Evolutionary conservation across 2,329 filamentous ascomycete genomes (phyloP).

Genomic region (Arthroderma sp.): DNA sequence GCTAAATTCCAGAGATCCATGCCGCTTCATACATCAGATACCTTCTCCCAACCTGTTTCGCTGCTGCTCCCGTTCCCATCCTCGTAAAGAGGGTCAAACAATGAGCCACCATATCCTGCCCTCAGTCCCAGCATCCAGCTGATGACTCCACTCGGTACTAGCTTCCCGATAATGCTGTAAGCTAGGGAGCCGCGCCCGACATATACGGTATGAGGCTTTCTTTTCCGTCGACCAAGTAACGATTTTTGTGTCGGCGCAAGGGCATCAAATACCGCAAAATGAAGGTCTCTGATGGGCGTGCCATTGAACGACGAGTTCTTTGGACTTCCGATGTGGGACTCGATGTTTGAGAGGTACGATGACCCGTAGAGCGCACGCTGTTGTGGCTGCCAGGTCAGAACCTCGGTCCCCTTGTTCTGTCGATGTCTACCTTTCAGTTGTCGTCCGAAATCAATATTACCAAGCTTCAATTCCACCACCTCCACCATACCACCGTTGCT

Average conservation of each 20-base stretch:
- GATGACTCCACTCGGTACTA: conserved; percentile 64
- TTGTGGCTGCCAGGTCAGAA: conserved; percentile 46
- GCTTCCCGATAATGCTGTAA: conserved; percentile 74
- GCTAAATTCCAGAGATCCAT: not conserved
- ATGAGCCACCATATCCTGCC: conserved; percentile 12
- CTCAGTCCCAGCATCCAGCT: conserved; percentile 85
- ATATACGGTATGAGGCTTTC: conserved; percentile 47
- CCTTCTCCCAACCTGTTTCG: conserved; percentile 23
- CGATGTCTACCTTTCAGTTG: conserved; percentile 31
- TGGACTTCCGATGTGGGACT: conserved; percentile 26
- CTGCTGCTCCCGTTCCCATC: conserved; percentile 18
- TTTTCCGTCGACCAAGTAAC: conserved; percentile 24
- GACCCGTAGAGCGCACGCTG: conserved; percentile 39
- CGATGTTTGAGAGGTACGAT: conserved; percentile 31
- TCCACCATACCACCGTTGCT: conserved; percentile 39
- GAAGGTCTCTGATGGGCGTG: conserved; percentile 62
- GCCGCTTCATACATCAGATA: not conserved
- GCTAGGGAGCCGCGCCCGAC: conserved; percentile 73
- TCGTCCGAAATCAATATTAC: conserved; percentile 75
- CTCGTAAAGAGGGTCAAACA: conserved; percentile 10
- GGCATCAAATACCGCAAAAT: conserved; percentile 82
- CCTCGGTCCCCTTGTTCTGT: conserved; percentile 38
- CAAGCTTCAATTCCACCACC: conserved; percentile 78
- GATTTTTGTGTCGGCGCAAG: conserved; percentile 42
- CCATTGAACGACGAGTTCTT: conserved; percentile 38